Conservation (phyloP, 179 eudicot genomes). For the Actinidia arguta region DNA sequence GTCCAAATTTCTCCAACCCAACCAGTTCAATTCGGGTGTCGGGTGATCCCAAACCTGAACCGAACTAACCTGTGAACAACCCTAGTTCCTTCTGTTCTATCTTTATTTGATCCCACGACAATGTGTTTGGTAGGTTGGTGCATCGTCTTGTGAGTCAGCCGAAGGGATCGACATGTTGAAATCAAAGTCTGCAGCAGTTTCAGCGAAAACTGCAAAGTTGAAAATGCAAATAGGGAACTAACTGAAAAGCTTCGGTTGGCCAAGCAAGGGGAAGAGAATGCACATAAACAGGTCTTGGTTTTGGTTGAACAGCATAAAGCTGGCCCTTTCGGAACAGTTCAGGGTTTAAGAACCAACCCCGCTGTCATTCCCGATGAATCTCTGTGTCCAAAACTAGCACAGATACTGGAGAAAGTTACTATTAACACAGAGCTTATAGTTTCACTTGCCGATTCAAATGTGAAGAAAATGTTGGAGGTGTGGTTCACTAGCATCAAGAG, state of each 20-base stretch:
- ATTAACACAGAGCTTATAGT: conserved; percentile 83
- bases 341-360: conserved; percentile 86
- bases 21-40: too few species aligned
- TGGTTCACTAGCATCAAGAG: conserved; percentile 76
- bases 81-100: too few species aligned
- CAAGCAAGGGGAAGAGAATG: conserved; percentile 67
- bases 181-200: conserved; percentile 52
- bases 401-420: conserved; percentile 67
- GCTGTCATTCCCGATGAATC: conserved; percentile 79
- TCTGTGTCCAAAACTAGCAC: conserved; percentile 84
- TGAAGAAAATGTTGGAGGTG: conserved; percentile 76
- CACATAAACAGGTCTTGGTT: conserved; percentile 63
- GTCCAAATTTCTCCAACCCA: too few species aligned
- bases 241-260: conserved; percentile 61
- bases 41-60: too few species aligned
- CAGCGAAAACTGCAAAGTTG: conserved; percentile 68
- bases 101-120: too few species aligned
- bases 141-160: conserved; percentile 64
- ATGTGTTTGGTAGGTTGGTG: conserved; percentile 42
- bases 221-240: conserved; percentile 74
- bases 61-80: too few species aligned
- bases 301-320: conserved; percentile 72
- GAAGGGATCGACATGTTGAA: conserved; percentile 64
- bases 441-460: conserved; percentile 86
- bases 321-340: conserved; percentile 91